Percentiles rank a stretch among this genome's conserved stretches.
These are phyloP conservation scores for Neofusicoccum ribis DNA, from an alignment of 2,329 filamentous ascomycete genomes.

Conservation along the genomic window DNA sequence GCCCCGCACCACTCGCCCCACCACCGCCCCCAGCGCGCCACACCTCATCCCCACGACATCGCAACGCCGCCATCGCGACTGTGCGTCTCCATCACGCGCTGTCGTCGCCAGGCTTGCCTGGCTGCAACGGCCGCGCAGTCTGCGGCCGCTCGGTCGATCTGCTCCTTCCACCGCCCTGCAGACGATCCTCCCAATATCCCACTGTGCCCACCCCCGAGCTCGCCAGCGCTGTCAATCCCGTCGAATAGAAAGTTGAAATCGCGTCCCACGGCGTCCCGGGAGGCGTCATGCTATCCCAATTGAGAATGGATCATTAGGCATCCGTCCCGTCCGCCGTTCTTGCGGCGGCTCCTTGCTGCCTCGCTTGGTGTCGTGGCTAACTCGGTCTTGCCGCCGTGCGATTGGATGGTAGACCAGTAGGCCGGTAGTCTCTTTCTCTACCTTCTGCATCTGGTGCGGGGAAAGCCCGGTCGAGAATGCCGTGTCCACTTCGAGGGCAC, in stretches of 20 bases:
- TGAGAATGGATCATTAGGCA: neutral
- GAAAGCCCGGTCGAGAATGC: neutral
- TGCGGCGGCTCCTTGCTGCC: neutral
- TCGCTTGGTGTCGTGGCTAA: neutral
- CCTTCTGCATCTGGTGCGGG: neutral
- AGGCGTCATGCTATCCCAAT: neutral
- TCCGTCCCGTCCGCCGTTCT: neutral
- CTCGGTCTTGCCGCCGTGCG: no score
- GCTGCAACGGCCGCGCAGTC: neutral
- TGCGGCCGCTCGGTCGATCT: no score
- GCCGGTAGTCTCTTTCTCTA: no score
- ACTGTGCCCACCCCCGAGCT: no score
- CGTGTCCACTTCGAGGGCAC: neutral
- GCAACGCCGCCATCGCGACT: neutral
- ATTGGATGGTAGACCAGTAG: no score
- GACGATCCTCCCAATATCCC: no score
- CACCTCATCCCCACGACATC: neutral
- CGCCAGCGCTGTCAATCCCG: neutral
- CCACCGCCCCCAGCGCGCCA: neutral
- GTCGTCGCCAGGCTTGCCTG: neutral
- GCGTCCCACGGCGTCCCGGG: neutral
- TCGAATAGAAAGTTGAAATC: neutral
- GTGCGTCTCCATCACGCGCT: neutral
- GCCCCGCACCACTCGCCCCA: neutral
- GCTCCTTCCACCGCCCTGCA: no score